Evolutionary conservation across 495 filamentous ascomycete species (phyloP).

Genomic region (Hyaloscypha hepaticicola): DNA sequence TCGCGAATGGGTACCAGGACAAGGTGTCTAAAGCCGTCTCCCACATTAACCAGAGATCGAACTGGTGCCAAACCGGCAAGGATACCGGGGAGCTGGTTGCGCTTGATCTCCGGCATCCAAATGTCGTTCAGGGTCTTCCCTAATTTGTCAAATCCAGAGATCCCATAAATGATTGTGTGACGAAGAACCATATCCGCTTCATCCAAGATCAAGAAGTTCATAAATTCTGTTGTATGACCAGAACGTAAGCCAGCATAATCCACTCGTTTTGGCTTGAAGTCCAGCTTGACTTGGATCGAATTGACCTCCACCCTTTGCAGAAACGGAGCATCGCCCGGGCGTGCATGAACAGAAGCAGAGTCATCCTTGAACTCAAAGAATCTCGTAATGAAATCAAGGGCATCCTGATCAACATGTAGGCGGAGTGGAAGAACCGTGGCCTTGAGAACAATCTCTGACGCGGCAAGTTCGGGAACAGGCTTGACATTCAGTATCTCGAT

Average conservation of each 20-base stretch:
- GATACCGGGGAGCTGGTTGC: conserved; percentile 84
- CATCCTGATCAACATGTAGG: conserved; percentile 96
- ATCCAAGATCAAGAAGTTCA: conserved; percentile 97
- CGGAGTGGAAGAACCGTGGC: conserved; percentile 82
- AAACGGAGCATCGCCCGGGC: conserved; percentile 76
- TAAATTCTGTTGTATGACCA: conserved; percentile 97
- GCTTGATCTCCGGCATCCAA: conserved; percentile 94
- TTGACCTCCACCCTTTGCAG: conserved; percentile 88
- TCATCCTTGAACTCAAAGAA: conserved; percentile 99
- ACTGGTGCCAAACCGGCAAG: conserved; percentile 89
- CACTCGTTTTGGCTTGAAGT: conserved; percentile 97
- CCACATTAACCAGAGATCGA: conserved; percentile 85
- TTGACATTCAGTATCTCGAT: conserved; percentile 84
- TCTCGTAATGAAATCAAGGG: conserved; percentile 91
- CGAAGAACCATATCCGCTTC: conserved; percentile 81
- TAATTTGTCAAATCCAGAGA: conserved; percentile 84
- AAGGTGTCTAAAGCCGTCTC: conserved; percentile 78
- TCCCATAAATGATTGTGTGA: conserved; percentile 88
- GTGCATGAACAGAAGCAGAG: conserved; percentile 44
- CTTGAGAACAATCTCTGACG: conserved; percentile 87
- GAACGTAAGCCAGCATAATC: conserved; percentile 95
- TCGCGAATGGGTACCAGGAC: conserved; percentile 87
- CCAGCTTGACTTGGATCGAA: conserved; percentile 75
- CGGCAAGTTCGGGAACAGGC: conserved; percentile 78
- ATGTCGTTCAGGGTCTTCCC: conserved; percentile 88